Evolutionary conservation across 805 yeast genomes (phyloP).

Genomic region (Cyberlindnera samutprakarnensis): DNA sequence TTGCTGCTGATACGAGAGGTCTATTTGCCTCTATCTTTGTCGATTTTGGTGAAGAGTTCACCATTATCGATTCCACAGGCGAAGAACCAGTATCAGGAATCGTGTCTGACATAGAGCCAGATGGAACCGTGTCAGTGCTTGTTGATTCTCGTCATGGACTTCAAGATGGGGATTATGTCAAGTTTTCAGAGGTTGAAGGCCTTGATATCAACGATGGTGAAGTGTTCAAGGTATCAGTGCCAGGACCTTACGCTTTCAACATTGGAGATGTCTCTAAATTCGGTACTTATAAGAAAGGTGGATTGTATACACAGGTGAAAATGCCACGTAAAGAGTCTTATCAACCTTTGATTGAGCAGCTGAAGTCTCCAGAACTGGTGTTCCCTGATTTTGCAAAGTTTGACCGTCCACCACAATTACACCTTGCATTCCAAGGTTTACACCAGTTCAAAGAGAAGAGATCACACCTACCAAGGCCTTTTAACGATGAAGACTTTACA

Average conservation of each 20-base stretch:
- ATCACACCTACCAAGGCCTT: constrained; percentile 69
- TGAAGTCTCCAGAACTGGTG: constrained; percentile 70
- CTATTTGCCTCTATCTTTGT: constrained; percentile 83
- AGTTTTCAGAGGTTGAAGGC: constrained; percentile 82
- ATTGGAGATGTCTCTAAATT: constrained; percentile 47
- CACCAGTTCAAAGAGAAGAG: constrained; percentile 58
- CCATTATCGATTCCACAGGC: constrained; percentile 80
- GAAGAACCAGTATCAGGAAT: constrained; percentile 88
- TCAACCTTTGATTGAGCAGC: constrained; percentile 55
- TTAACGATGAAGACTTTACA: constrained; percentile 64
- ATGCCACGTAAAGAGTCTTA: constrained; percentile 62
- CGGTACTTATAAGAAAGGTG: constrained; percentile 74
- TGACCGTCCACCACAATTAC: constrained; percentile 86
- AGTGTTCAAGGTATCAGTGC: constrained; percentile 68
- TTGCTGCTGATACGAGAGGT: constrained; percentile 79
- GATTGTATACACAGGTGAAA: constrained; percentile 88
- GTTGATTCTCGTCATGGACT: constrained; percentile 91
- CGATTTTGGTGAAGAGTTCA: constrained; percentile 80
- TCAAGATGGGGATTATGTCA: constrained; percentile 86
- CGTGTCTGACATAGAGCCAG: constrained; percentile 77
- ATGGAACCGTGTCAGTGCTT: constrained; percentile 90
- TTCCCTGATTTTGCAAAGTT: constrained; percentile 90
- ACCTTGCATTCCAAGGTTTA: constrained; percentile 86
- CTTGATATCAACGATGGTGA: constrained; percentile 69
- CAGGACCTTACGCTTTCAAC: constrained; percentile 92